Evolutionary conservation across 2,329 filamentous ascomycete species (phyloP).

Genomic region (Penicillium aurantiogriseum): DNA sequence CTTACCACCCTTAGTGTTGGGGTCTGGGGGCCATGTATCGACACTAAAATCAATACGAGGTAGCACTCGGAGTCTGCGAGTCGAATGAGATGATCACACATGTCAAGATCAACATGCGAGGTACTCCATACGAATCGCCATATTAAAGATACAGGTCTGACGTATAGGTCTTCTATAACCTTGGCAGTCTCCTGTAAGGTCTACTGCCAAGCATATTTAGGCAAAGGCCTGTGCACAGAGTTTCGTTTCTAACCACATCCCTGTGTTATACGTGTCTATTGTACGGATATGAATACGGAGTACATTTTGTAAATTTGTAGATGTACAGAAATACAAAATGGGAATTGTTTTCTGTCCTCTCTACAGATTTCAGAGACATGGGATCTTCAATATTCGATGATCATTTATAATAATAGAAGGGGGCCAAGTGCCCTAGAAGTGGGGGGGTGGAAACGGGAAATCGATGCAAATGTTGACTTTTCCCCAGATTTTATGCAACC

Average conservation of each 20-base stretch:
- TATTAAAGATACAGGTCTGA: background rate
- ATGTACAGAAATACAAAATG: no score
- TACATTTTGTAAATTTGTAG: no score
- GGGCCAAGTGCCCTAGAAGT: background rate
- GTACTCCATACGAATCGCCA: background rate
- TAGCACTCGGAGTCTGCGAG: background rate
- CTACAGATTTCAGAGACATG: background rate
- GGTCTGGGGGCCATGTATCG: background rate
- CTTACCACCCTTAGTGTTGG: no score
- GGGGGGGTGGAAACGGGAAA: background rate
- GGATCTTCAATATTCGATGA: background rate
- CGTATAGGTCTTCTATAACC: background rate
- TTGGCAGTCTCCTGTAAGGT: background rate
- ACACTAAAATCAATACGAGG: background rate
- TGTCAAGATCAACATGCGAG: background rate
- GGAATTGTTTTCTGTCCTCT: background rate
- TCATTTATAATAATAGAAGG: background rate
- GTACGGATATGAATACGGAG: no score
- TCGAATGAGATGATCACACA: slow-evolving; percentile 1
- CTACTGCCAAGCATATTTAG: slow-evolving; percentile 3
- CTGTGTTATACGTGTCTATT: background rate
- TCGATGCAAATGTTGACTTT: background rate
- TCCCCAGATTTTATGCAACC: slow-evolving; percentile 5
- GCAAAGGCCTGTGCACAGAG: background rate
- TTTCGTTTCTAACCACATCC: background rate